These are phyloP conservation scores for Lindgomyces ingoldianus DNA, from an alignment of 495 filamentous ascomycete genomes.

Conservation along the genomic window DNA sequence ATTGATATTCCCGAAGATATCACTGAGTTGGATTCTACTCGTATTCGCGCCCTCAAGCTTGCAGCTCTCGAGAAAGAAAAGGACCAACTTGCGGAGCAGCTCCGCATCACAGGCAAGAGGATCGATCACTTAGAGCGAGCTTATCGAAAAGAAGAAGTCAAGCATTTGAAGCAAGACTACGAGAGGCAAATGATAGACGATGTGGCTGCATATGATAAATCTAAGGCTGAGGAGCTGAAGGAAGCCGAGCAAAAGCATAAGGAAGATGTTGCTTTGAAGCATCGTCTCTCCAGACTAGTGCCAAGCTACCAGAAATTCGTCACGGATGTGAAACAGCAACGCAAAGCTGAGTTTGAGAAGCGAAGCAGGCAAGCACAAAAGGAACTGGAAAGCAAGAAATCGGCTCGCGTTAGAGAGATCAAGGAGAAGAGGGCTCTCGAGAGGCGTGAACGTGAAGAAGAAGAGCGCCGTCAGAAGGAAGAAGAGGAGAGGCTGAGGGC, in stretches of 20 bases:
- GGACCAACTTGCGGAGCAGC: slow-evolving; percentile 84
- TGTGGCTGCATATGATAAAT: slow-evolving; percentile 73
- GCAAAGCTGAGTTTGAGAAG: slow-evolving; percentile 94
- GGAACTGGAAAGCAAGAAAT: slow-evolving; percentile 87
- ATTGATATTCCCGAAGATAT: slow-evolving; percentile 69
- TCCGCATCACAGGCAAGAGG: slow-evolving; percentile 88
- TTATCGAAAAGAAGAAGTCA: slow-evolving; percentile 89
- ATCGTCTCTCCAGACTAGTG: slow-evolving; percentile 81
- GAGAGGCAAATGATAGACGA: slow-evolving; percentile 80
- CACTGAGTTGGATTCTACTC: slow-evolving; percentile 82
- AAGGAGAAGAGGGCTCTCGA: slow-evolving; percentile 71
- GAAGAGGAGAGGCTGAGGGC: slow-evolving; percentile 76
- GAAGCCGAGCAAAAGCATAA: slow-evolving; percentile 85
- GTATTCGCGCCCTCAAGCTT: slow-evolving; percentile 89
- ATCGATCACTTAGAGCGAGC: slow-evolving; percentile 98
- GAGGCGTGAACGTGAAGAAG: slow-evolving; percentile 78
- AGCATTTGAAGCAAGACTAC: slow-evolving; percentile 86
- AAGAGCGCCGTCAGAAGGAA: slow-evolving; percentile 70
- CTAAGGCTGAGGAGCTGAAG: slow-evolving; percentile 71
- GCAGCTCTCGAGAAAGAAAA: slow-evolving; percentile 96
- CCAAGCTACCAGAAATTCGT: slow-evolving; percentile 79
- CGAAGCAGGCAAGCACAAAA: slow-evolving; percentile 83
- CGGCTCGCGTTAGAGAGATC: slow-evolving; percentile 79
- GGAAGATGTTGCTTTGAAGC: slow-evolving; percentile 88
- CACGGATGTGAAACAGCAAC: slow-evolving; percentile 74